These are phyloP conservation scores for Oryza coarctata DNA, from an alignment of 176 grass and related monocot genomes.

Conservation along the genomic window DNA sequence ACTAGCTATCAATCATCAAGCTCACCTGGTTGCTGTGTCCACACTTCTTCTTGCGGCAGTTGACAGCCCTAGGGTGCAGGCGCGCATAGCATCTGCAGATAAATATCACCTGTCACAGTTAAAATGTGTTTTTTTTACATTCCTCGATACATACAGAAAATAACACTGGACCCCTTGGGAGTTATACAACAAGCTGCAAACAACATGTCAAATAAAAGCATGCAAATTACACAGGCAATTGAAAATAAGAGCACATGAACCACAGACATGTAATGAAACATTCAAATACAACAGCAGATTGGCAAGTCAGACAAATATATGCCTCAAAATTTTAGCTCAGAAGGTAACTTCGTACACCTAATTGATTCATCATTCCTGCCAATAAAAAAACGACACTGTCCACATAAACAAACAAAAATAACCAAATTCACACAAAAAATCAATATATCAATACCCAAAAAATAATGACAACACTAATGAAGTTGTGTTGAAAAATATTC, in stretches of 20 bases:
- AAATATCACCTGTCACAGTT: not conserved
- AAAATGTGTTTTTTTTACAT: not conserved
- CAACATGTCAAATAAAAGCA: not conserved
- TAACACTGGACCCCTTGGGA: not conserved
- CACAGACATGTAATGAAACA: not conserved
- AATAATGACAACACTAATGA: not conserved
- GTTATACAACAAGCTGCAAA: not conserved
- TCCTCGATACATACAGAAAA: not conserved
- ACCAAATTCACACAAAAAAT: not conserved
- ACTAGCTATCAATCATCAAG: not conserved
- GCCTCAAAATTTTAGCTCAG: conserved; percentile 40
- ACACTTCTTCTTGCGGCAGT: conserved; percentile 81
- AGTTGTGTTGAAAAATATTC: not conserved
- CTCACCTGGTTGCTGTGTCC: conserved; percentile 73
- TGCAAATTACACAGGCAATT: not conserved
- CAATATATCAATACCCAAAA: not conserved
- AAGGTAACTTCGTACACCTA: conserved; percentile 27
- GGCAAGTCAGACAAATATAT: conserved; percentile 34
- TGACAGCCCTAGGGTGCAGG: conserved; percentile 65
- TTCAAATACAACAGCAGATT: not conserved
- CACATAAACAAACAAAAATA: not conserved
- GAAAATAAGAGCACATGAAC: not conserved
- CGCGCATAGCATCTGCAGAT: conserved; percentile 54
- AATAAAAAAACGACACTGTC: not conserved
- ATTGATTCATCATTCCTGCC: conserved; percentile 53